Conservation (phyloP, 352 stramenopile species). For the Aphanomyces euteiches region DNA sequence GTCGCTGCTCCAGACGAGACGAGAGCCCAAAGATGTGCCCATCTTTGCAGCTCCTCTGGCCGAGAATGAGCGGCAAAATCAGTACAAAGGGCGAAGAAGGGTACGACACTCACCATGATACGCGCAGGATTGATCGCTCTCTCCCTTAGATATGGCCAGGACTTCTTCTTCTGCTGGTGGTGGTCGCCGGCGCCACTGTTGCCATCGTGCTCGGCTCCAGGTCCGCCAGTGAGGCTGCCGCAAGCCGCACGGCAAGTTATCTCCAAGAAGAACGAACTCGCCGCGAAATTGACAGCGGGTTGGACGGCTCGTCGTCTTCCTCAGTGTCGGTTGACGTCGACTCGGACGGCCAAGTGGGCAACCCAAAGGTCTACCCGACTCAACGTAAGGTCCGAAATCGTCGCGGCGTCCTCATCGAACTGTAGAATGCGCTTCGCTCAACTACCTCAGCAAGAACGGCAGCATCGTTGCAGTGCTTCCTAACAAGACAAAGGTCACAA, state of each 20-base stretch:
- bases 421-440: conserved; percentile 47
- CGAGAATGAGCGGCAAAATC: conserved; percentile 26
- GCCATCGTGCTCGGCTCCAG: conserved; percentile 50
- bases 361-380: conserved; percentile 31
- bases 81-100: conserved; percentile 70
- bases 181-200: conserved; percentile 41
- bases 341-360: conserved; percentile 32
- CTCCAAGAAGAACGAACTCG: not conserved
- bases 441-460: conserved; percentile 63
- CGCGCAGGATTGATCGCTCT: not conserved
- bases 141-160: conserved; percentile 49
- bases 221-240: conserved; percentile 36
- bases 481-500: conserved; percentile 51
- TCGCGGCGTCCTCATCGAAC: not conserved
- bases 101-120: conserved; percentile 29
- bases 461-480: conserved; percentile 41
- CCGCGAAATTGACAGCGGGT: conserved; percentile 12
- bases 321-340: conserved; percentile 21
- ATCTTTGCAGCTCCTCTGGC: conserved; percentile 2
- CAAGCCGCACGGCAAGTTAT: conserved; percentile 3
- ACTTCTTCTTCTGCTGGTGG: conserved; percentile 45
- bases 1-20: not conserved
- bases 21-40: not conserved
- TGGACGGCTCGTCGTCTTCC: conserved; percentile 30
- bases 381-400: not conserved